Evolutionary conservation across 2,329 filamentous ascomycete species (phyloP).

Genomic region (Cadophora gregata): DNA sequence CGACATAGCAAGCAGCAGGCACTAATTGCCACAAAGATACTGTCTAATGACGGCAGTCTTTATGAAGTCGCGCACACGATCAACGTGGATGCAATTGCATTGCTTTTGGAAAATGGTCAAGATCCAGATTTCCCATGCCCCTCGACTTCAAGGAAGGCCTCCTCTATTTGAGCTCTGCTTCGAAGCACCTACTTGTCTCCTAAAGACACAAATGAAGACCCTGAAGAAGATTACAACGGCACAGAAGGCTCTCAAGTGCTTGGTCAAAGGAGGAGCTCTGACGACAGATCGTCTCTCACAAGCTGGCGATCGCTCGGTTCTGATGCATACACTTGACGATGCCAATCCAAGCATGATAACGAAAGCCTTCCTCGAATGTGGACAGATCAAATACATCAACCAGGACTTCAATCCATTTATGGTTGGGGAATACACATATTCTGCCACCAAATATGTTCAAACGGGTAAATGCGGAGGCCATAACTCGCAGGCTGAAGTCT

Average conservation of each 20-base stretch:
- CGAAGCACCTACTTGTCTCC: slow-evolving; percentile 49
- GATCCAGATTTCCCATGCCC: slow-evolving; percentile 69
- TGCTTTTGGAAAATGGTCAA: slow-evolving; percentile 64
- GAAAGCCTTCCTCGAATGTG: slow-evolving; percentile 64
- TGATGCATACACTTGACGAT: slow-evolving; percentile 66
- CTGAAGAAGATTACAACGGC: slow-evolving; percentile 57
- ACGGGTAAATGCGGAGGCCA: slow-evolving; percentile 33
- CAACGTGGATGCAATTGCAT: slow-evolving; percentile 60
- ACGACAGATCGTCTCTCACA: slow-evolving; percentile 57
- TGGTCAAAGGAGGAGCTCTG: slow-evolving; percentile 59
- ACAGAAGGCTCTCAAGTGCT: slow-evolving; percentile 61
- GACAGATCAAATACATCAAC: slow-evolving; percentile 70
- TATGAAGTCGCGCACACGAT: slow-evolving; percentile 68
- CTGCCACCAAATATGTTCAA: slow-evolving; percentile 66
- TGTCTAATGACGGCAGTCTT: slow-evolving; percentile 72
- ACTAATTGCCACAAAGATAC: slow-evolving; percentile 61
- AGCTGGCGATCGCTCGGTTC: slow-evolving; percentile 62
- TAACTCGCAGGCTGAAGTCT: slow-evolving; percentile 25
- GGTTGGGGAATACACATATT: slow-evolving; percentile 62
- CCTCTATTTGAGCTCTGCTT: slow-evolving; percentile 69
- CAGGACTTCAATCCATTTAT: slow-evolving; percentile 62
- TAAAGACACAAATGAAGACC: slow-evolving; percentile 52
- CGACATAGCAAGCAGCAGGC: slow-evolving; percentile 60
- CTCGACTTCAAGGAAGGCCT: slow-evolving; percentile 65
- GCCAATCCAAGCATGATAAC: slow-evolving; percentile 60